Base-by-base conservation (phyloP, 805 yeast species). In the Candida vartiovaarae region DNA sequence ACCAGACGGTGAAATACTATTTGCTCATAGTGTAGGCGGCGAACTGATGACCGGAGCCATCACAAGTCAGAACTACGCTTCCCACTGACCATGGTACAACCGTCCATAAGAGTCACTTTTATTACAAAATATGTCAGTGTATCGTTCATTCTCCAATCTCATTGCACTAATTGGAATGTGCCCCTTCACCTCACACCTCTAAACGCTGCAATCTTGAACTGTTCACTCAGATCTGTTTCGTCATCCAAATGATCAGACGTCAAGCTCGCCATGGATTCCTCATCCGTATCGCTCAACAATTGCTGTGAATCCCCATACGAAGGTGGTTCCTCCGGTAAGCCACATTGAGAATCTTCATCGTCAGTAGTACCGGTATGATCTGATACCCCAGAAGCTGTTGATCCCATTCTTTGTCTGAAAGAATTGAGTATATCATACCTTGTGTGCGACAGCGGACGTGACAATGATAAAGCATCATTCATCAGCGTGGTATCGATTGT, bases 231-330 rank as follows among this genome's bases (percentile, higher is more conserved):
- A 28, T 53, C 57, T 8, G 47, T 46, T 38, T 48, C 45, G n/a
- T 47, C 45, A 15, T 49, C 41, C 9, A 40, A 34, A 8, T 28
- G 24, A 28, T 36, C 39, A 4, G 30, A 28, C 9, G 30, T 28
- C n/a, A 27, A 11, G 30, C 32, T 31, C 3, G 34, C 43, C 7
- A 33, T 7, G 20, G 26, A 20, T 20, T n/a, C 36, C 24, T 24
- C 20, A 9, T 36, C 45, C 15, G 30, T 44, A 27, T 55, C 60
- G 38, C 58, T 55, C 53, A 53, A 42, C 28, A 58, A 41, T 4
- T 60, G 53, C 5, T 53, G 45, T 1, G 53, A 45, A 23, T 61
- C 65, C 15, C 56, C 56, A 49, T 67, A 67, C 15, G 59, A 53
- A 4, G 72, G 72, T 28, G 70, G 70, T n/a, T 43, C 43, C n/a